Conservation (phyloP, 2,329 filamentous ascomycete genomes). For the Cercospora sp. region DNA sequence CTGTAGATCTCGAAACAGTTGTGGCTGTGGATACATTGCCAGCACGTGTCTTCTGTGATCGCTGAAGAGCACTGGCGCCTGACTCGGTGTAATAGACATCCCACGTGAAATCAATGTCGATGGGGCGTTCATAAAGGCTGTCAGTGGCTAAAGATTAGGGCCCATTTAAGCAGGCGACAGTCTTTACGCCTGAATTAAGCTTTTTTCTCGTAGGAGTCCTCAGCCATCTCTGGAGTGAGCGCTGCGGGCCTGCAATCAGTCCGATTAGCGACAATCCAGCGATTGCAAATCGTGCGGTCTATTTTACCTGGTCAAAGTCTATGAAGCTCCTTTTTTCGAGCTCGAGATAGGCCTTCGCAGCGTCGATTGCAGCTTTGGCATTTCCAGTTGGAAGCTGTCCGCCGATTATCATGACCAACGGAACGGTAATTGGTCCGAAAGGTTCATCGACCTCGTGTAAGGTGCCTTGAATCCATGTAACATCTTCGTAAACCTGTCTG, state of each 20-base stretch:
- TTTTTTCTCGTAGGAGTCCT: conserved; percentile 1
- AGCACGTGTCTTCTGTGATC: background rate
- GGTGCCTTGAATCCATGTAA: too few species aligned
- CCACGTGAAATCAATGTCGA: conserved; percentile 7
- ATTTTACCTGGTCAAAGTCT: background rate
- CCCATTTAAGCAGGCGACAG: background rate
- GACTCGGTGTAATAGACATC: background rate
- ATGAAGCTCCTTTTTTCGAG: too few species aligned
- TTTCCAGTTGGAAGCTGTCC: too few species aligned
- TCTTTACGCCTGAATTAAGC: background rate
- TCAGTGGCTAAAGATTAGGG: background rate
- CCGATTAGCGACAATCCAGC: background rate
- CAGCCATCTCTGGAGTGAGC: conserved; percentile 9
- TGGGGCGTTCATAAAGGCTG: background rate
- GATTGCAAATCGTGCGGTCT: rapidly evolving
- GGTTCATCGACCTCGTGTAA: too few species aligned
- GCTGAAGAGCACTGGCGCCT: background rate
- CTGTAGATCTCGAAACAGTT: conserved; percentile 13
- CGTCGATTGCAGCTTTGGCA: too few species aligned
- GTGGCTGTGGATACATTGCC: background rate
- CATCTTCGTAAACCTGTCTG: too few species aligned
- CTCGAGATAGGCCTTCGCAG: too few species aligned
- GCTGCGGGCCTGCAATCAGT: background rate
- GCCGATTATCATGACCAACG: too few species aligned
- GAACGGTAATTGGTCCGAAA: too few species aligned